Evolutionary conservation across 345 rosid species (phyloP).

Genomic region (Toxicodendron radicans): DNA sequence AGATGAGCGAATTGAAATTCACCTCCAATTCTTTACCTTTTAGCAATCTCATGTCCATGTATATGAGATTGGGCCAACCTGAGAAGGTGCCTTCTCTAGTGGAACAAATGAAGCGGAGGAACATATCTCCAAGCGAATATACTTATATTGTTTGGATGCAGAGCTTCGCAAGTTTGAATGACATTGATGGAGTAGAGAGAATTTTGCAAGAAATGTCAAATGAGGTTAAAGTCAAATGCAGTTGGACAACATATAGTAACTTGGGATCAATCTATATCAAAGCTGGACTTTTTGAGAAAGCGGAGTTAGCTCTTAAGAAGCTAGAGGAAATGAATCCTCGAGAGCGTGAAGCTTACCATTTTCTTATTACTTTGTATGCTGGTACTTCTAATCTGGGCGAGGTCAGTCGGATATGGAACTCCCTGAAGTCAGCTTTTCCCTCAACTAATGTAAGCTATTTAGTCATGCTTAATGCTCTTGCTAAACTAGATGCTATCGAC

Average conservation of each 20-base stretch:
- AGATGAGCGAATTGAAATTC: conserved; percentile 50
- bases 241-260: conserved; percentile 55
- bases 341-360: conserved; percentile 64
- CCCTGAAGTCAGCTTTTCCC: conserved; percentile 45
- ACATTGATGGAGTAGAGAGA: conserved; percentile 51
- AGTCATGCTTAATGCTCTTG: conserved; percentile 57
- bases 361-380: conserved; percentile 62
- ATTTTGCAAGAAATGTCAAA: conserved; percentile 46
- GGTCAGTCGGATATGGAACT: conserved; percentile 63
- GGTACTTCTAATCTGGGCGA: conserved; percentile 47
- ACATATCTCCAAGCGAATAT: conserved; percentile 26
- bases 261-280: conserved; percentile 64
- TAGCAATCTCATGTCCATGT: conserved; percentile 55
- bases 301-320: conserved; percentile 56
- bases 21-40: conserved; percentile 42
- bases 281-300: conserved; percentile 63
- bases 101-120: conserved; percentile 54
- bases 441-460: conserved; percentile 51
- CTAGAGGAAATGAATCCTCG: conserved; percentile 51
- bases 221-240: conserved; percentile 26
- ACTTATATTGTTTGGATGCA: conserved; percentile 59
- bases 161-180: conserved; percentile 48
- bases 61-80: conserved; percentile 51
- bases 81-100: conserved; percentile 54
- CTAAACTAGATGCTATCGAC: conserved; percentile 53